These are phyloP conservation scores for Colletotrichum tropicicola DNA, from an alignment of 2,329 filamentous ascomycete species.

Conservation along the genomic window DNA sequence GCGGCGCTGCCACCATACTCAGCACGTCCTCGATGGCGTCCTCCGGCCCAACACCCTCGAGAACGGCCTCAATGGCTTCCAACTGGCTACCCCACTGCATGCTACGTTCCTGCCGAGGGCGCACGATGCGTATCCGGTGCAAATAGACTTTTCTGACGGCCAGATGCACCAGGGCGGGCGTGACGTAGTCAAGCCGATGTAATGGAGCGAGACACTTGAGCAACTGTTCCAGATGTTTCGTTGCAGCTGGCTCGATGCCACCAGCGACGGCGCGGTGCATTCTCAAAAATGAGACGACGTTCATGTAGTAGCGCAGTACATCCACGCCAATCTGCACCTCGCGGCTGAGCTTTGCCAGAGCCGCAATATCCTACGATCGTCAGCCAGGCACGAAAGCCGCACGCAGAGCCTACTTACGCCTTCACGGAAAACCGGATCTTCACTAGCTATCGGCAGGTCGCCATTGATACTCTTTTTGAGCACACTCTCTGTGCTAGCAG, in stretches of 20 bases:
- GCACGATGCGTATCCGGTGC: constrained; percentile 80
- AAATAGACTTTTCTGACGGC: constrained; percentile 88
- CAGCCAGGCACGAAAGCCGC: constrained; percentile 11
- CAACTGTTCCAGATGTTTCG: constrained; percentile 77
- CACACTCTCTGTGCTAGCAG: constrained; percentile 53
- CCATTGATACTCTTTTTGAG: constrained; percentile 45
- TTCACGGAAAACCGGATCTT: constrained; percentile 49
- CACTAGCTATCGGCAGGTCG: background rate
- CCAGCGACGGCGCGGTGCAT: constrained; percentile 85
- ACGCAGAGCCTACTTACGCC: constrained; percentile 44
- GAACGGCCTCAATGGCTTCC: constrained; percentile 70
- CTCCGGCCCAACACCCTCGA: constrained; percentile 70
- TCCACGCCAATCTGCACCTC: constrained; percentile 76
- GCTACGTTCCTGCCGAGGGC: constrained; percentile 79
- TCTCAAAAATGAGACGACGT: constrained; percentile 86
- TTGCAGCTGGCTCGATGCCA: constrained; percentile 81
- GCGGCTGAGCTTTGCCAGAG: constrained; percentile 66
- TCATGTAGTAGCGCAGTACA: constrained; percentile 84
- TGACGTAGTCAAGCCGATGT: constrained; percentile 82
- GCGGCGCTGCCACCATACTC: constrained; percentile 62
- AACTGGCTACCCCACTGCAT: constrained; percentile 91
- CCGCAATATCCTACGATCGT: constrained; percentile 59
- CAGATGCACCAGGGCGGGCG: constrained; percentile 83
- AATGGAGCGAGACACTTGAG: constrained; percentile 80
- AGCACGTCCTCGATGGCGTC: constrained; percentile 73